These are phyloP conservation scores for Avena insularis DNA, from an alignment of 176 grass and related monocot genomes.

Conservation along the genomic window DNA sequence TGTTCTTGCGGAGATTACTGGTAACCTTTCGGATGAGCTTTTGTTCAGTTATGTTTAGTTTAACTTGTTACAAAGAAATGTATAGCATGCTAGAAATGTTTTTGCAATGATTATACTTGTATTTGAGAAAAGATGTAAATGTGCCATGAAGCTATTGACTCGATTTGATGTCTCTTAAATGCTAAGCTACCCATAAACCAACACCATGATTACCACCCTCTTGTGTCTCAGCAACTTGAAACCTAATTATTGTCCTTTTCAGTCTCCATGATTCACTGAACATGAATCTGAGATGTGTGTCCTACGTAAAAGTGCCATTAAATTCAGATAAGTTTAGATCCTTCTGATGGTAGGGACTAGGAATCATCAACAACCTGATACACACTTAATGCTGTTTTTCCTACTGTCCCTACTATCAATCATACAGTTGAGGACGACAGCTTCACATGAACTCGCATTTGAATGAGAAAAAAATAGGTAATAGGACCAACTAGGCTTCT, in stretches of 20 bases:
- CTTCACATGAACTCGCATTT: slow-evolving; percentile 31
- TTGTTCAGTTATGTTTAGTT: slow-evolving; percentile 27
- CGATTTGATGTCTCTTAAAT: slow-evolving; percentile 56
- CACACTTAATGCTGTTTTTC: slow-evolving; percentile 44
- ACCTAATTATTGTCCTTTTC: slow-evolving; percentile 69
- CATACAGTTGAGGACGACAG: slow-evolving; percentile 40
- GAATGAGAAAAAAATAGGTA: slow-evolving; percentile 4
- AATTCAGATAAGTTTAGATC: slow-evolving; percentile 43
- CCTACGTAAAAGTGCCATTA: slow-evolving; percentile 61
- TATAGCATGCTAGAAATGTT: slow-evolving; percentile 38
- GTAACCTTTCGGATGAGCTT: slow-evolving; percentile 40
- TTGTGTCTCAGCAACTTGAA: slow-evolving; percentile 59
- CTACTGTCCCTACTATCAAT: slow-evolving; percentile 32
- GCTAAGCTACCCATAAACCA: slow-evolving; percentile 52
- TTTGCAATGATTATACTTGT: slow-evolving; percentile 21
- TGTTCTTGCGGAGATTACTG: slow-evolving; percentile 80
- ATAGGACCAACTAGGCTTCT: slow-evolving; percentile 31
- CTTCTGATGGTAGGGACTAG: slow-evolving; percentile 43
- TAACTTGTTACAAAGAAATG: slow-evolving; percentile 33
- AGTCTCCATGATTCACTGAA: slow-evolving; percentile 54
- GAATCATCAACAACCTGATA: slow-evolving; percentile 47
- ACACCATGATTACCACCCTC: slow-evolving; percentile 58
- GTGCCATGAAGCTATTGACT: slow-evolving; percentile 38
- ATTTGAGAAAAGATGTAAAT: slow-evolving; percentile 34
- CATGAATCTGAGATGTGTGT: slow-evolving; percentile 62